A percentile compares a stretch with the other conserved stretches of the same genome.
Conservation (phyloP, 768 basidiomycete species). For the Infundibulicybe gibba region DNA sequence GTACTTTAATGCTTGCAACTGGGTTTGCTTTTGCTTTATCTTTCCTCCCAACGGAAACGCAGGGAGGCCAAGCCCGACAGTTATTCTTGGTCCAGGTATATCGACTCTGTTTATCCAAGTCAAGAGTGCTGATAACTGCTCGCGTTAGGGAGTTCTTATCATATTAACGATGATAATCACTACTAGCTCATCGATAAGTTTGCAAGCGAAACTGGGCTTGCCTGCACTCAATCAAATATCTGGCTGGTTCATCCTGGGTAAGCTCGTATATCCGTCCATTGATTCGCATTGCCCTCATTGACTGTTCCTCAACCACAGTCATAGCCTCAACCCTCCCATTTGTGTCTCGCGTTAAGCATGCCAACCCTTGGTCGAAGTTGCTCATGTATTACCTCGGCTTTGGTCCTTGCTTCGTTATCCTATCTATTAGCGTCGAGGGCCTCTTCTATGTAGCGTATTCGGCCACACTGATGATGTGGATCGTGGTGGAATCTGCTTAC, state of each 20-base stretch:
- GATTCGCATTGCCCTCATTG: neutral
- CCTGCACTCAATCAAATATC: constrained; percentile 53
- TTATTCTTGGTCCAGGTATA: constrained; percentile 15
- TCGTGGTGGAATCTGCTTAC: constrained; percentile 49
- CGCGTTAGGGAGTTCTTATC: constrained; percentile 41
- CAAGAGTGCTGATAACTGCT: neutral
- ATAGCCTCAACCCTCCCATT: constrained; percentile 52
- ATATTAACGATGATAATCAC: constrained; percentile 49
- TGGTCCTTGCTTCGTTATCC: constrained; percentile 69
- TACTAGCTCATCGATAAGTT: constrained; percentile 48
- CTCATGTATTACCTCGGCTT: constrained; percentile 68
- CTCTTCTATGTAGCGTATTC: constrained; percentile 76
- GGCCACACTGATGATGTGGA: constrained; percentile 61
- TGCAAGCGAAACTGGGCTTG: constrained; percentile 66
- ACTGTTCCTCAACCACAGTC: constrained; percentile 24
- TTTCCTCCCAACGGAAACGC: constrained; percentile 6
- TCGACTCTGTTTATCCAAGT: neutral
- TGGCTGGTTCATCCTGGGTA: constrained; percentile 69
- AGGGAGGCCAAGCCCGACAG: constrained; percentile 1
- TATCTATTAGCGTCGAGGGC: constrained; percentile 81
- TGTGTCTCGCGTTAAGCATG: constrained; percentile 26
- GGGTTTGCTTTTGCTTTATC: constrained; percentile 18
- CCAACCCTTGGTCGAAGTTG: constrained; percentile 45
- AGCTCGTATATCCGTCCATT: constrained; percentile 11
- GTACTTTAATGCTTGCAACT: constrained; percentile 35